A percentile compares a stretch with the other conserved stretches of the same genome.
Conservation (phyloP, 805 yeast genomes). For the Ogataea nitratoaversa region DNA sequence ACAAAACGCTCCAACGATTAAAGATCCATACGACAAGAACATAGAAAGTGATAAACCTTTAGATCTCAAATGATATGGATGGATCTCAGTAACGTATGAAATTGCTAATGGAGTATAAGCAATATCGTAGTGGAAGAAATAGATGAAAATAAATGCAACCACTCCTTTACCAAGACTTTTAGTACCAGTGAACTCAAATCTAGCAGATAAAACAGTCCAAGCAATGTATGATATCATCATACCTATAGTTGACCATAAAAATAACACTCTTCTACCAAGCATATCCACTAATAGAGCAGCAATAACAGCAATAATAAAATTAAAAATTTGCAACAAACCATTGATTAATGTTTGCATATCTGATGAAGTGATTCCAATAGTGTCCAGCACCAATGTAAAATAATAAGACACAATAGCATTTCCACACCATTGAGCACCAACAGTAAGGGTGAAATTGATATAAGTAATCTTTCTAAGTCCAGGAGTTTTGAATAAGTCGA, state of each 20-base stretch:
- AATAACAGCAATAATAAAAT: conserved; percentile 32
- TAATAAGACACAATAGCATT: conserved; percentile 44
- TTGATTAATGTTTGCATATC: conserved; percentile 44
- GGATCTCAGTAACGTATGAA: conserved; percentile 43
- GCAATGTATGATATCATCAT: conserved; percentile 37
- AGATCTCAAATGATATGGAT: conserved; percentile 52
- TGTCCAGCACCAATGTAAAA: conserved; percentile 39
- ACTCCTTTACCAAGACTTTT: not conserved
- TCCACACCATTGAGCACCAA: conserved; percentile 39
- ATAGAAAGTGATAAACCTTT: conserved; percentile 58
- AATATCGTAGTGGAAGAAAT: conserved; percentile 37
- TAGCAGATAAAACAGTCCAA: conserved; percentile 45
- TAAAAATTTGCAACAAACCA: conserved; percentile 45
- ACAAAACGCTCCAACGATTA: conserved; percentile 15
- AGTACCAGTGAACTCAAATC: conserved; percentile 7
- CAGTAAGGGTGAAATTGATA: conserved; percentile 25
- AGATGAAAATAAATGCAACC: conserved; percentile 12
- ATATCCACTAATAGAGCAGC: conserved; percentile 26
- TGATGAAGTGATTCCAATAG: conserved; percentile 48
- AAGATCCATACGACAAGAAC: too few species aligned
- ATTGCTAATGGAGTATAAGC: conserved; percentile 43
- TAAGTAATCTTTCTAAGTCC: conserved; percentile 35
- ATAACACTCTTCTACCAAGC: conserved; percentile 34
- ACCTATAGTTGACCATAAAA: conserved; percentile 30
- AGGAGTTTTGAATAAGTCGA: conserved; percentile 32